Evolutionary conservation across 2,329 filamentous ascomycete species (phyloP).

Genomic region (Botrytis aclada): DNA sequence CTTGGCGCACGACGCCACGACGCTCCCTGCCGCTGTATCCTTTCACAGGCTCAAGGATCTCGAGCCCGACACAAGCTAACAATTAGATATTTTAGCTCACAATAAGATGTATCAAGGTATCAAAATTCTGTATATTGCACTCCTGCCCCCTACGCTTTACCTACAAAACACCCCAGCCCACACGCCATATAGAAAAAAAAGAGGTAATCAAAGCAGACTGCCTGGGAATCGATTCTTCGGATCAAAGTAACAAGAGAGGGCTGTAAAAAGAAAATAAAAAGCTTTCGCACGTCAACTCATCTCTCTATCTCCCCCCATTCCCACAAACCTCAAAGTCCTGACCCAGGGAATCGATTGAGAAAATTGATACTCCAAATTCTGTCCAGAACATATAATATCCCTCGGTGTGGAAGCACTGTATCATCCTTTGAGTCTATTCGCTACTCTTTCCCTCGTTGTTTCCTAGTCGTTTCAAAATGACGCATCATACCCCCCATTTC

Average conservation of each 20-base stretch:
- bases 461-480: neutral
- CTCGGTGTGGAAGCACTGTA: neutral
- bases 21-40: neutral
- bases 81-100: neutral
- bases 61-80: neutral
- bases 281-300: neutral
- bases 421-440: neutral
- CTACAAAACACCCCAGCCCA: slow-evolving; percentile 11
- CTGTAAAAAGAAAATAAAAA: slow-evolving; percentile 11
- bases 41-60: neutral
- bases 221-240: slow-evolving; percentile 12
- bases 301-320: neutral
- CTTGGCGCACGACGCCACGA: neutral
- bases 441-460: neutral
- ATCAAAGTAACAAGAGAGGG: slow-evolving; percentile 14
- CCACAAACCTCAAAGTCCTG: neutral
- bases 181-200: slow-evolving; percentile 12
- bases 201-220: slow-evolving; percentile 6
- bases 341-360: neutral
- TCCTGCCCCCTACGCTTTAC: slow-evolving; percentile 8
- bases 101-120: neutral
- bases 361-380: neutral
- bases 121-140: slow-evolving; percentile 8
- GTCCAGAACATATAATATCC: neutral
- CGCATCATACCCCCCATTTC: neutral